Base-by-base conservation (phyloP, 1,284 basidiomycete species). In the Thelephora terrestris region DNA sequence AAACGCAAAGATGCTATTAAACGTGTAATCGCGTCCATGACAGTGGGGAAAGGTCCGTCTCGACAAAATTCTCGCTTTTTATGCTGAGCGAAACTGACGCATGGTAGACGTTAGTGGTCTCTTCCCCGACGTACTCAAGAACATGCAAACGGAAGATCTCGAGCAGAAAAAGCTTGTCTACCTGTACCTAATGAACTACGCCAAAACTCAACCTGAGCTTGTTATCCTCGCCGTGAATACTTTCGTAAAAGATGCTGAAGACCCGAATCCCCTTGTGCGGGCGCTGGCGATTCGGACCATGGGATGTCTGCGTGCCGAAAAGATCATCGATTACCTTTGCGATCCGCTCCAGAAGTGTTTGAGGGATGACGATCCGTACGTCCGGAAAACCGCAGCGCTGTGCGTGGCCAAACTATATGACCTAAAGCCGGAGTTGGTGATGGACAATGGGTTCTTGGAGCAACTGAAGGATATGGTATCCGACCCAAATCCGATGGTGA, bases 181-280 rank as follows among this genome's bases (percentile, higher is more conserved):
- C 62, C 81, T 98, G 42, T 99, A 97, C 65, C 82, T 98, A 51
- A 97, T 97, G 85, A 96, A 97, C 71, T 98, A 98, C 60, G 93
- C 94, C 46, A 96, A 96, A 65, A 94, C 95, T 0, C 95, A 99
- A 63, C 95, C 96, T 0, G 95, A 99, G 65, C 78, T 88, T 23
- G 95, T 98, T 66, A 98, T 99, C 63, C 79, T 99, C 43, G 95
- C 95, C 14, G 94, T 99, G 55, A 99, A 99, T 65, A 99, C 95
- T 1, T 99, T 99, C 62, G 95, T 99, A 50, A 83, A 95, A 75
- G 95, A 99, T 65, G 84, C 91, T 0, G 92, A 94, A 57, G 96
- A 98, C 63, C 81, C 89, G 5, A 99, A 98, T 63, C 94, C 95
- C 0, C 87, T 99, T 51, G 90, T 99, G 24, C 84, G 95, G 46